These are phyloP conservation scores for Pelagophyceae sp. DNA, from an alignment of 352 stramenopile species.

Conservation along the genomic window DNA sequence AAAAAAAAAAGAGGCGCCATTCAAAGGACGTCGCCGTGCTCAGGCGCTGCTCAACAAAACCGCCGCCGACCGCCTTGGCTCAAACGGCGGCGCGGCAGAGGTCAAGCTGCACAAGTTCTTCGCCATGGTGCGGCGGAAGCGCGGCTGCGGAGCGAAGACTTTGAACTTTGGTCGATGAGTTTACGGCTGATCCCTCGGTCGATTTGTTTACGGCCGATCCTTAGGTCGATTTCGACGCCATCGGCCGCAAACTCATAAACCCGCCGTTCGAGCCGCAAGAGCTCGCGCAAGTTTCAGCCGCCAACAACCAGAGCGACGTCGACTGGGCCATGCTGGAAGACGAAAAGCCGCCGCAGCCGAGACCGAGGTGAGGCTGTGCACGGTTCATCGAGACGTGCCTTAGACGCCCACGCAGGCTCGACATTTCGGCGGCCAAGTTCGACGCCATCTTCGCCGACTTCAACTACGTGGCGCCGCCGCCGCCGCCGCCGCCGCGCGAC, in stretches of 20 bases:
- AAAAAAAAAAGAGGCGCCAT: too few species aligned
- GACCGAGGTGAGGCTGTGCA: not conserved
- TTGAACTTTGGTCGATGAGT: too few species aligned
- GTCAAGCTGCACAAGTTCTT: conserved; percentile 11
- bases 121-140: too few species aligned
- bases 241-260: not conserved
- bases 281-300: not conserved
- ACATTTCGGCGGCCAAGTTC: not conserved
- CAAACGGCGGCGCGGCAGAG: not conserved
- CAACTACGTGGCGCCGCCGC: too few species aligned
- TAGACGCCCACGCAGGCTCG: not conserved
- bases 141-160: too few species aligned
- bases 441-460: conserved; percentile 13
- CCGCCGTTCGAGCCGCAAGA: not conserved
- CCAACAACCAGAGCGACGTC: not conserved
- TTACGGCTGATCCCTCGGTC: too few species aligned
- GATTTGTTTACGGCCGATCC: too few species aligned
- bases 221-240: conserved; percentile 15
- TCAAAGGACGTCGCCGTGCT: too few species aligned
- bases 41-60: not conserved
- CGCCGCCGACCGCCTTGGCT: not conserved
- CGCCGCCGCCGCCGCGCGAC: too few species aligned
- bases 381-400: not conserved
- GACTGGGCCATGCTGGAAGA: not conserved
- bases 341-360: not conserved